Evolutionary conservation across 371 early-diverging fungal species (phyloP), one percentile per base, ranked within the genome.

Genomic region (Rhizopus arrhizus): DNA sequence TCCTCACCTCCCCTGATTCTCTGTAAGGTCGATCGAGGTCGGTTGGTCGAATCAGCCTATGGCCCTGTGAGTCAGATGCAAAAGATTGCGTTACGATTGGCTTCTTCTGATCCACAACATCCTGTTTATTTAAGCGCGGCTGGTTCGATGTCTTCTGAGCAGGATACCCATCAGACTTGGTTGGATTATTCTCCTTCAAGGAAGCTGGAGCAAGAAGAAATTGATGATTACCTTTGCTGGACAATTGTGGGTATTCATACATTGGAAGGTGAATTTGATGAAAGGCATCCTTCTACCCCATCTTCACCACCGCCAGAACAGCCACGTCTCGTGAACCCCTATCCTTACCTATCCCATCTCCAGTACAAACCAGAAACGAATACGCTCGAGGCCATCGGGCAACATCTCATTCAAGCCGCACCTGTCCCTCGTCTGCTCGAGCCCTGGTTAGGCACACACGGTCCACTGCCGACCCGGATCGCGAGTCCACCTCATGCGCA

Each of bases 51-150:
- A 53, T 66, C 74, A 52, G 87, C 89, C 2, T 75, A 71, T 56
- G 90, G 90, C 2, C 88, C 90, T 5, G 86, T 92, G 48, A 89
- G 90, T 61, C 93, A 92, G 73, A 91, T 92, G 91, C 93, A 92
- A 70, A 92, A 92, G 68, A 80, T 92, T 31, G 91, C 91, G 9
- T 73, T 92, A 33, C 86, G 90, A 77, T 73, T 83, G 2, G 59
- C 64, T 15, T 68, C 72, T 5, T 66, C 74, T 13, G 57, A 15
- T 29, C 40, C 22, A 22, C 22, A 22, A 22, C 22, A 22, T 22
- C 22, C 22, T 22, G 22, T 72, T 9, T 80, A 74, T 47, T 61
- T 80, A 5, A 75, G 73, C 32, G 77, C 81, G 3, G 66, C 63
- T 46, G 71, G 73, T 43, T 32, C 61, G 8, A 56, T 56, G 56